Evolutionary conservation across 179 eudicot species (phyloP).

Genomic region (Gypsophila paniculata): DNA sequence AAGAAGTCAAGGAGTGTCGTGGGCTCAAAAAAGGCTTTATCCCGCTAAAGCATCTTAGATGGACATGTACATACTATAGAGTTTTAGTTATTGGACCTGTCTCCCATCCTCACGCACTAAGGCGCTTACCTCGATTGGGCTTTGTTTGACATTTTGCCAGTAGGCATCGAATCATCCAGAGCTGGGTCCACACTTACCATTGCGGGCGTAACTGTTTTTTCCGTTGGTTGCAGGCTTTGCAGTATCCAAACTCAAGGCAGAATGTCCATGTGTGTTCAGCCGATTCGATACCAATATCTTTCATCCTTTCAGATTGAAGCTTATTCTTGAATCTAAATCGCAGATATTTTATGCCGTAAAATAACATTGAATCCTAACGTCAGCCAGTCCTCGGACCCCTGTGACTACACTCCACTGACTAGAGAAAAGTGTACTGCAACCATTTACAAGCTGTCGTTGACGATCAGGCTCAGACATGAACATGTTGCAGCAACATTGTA

Average conservation of each 20-base stretch:
- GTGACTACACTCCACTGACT: neutral
- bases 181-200: no score
- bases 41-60: no score
- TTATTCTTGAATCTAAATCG: slow-evolving; percentile 17
- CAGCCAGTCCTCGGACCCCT: neutral
- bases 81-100: no score
- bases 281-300: slow-evolving; percentile 10
- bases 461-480: neutral
- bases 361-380: slow-evolving; percentile 2
- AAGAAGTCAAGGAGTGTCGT: no score
- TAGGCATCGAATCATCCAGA: no score
- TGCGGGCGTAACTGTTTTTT: neutral
- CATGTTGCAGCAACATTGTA: neutral
- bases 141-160: no score
- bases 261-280: neutral
- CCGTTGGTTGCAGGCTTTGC: slow-evolving; percentile 14
- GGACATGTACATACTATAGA: no score
- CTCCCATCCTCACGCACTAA: no score
- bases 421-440: neutral
- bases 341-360: slow-evolving; percentile 20
- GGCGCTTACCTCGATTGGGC: no score
- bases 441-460: neutral
- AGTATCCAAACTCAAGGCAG: slow-evolving; percentile 15
- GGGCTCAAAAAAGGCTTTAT: no score
- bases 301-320: slow-evolving; percentile 18